Percentiles rank a stretch among this genome's conserved stretches.
Evolutionary conservation across 2,329 filamentous ascomycete genomes (phyloP).

Genomic region (Pyrenophora tritici-repentis): DNA sequence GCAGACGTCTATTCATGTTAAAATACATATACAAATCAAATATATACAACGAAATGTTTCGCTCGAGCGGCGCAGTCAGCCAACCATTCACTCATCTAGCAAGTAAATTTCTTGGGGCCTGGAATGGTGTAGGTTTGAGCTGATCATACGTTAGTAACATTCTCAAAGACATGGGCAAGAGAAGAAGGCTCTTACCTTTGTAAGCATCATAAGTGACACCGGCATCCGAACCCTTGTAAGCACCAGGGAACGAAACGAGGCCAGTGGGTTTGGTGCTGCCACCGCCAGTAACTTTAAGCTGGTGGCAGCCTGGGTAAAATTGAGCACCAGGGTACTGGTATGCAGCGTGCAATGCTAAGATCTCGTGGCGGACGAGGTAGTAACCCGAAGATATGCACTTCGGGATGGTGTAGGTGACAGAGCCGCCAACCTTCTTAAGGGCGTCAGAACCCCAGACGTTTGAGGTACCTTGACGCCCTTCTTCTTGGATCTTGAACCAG

Average conservation of each 20-base stretch:
- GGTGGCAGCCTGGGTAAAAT: conserved; percentile 64
- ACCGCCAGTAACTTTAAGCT: conserved; percentile 59
- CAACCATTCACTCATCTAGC: conserved; percentile 16
- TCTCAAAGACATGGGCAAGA: neutral
- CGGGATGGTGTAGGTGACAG: conserved; percentile 60
- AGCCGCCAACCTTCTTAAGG: conserved; percentile 53
- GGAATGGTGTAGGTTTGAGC: conserved; percentile 35
- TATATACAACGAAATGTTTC: neutral
- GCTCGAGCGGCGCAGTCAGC: neutral
- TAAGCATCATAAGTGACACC: conserved; percentile 61
- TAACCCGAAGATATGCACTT: conserved; percentile 58
- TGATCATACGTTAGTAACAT: conserved; percentile 9
- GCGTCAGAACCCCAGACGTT: conserved; percentile 55
- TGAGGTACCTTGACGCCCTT: conserved; percentile 57
- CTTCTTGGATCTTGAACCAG: conserved; percentile 63
- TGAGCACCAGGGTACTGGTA: conserved; percentile 59
- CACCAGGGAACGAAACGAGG: conserved; percentile 60
- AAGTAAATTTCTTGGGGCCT: conserved; percentile 38
- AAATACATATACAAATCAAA: conserved; percentile 6
- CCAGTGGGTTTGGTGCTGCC: conserved; percentile 50
- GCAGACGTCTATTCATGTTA: conserved; percentile 1
- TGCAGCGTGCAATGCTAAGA: conserved; percentile 59
- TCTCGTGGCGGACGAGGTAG: conserved; percentile 64
- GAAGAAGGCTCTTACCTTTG: conserved; percentile 37
- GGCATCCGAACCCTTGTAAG: conserved; percentile 56